Evolutionary conservation across 805 yeast species (phyloP).

Genomic region (Naumovozyma baii): DNA sequence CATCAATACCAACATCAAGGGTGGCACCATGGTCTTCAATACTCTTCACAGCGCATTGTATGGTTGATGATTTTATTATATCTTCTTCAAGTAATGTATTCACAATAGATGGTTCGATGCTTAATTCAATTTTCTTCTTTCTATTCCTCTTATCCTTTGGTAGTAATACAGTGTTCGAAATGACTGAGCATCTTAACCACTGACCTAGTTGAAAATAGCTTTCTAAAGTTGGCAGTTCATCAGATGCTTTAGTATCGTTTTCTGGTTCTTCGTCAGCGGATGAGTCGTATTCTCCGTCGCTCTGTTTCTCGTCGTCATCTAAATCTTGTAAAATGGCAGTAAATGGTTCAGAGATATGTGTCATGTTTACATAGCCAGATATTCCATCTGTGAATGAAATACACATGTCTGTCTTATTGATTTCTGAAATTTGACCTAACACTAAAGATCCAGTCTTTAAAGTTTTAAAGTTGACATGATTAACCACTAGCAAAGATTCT

Average conservation of each 20-base stretch:
- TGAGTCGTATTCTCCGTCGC: slow-evolving; percentile 27
- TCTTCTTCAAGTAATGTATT: slow-evolving; percentile 64
- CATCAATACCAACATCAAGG: slow-evolving; percentile 55
- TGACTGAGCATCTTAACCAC: slow-evolving; percentile 78
- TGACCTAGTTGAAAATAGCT: slow-evolving; percentile 61
- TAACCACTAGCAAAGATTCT: slow-evolving; percentile 39
- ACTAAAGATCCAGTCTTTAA: slow-evolving; percentile 64
- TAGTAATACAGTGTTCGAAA: slow-evolving; percentile 39
- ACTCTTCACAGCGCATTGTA: slow-evolving; percentile 72
- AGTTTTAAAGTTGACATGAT: slow-evolving; percentile 51
- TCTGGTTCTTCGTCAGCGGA: slow-evolving; percentile 25
- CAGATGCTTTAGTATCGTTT: slow-evolving; percentile 14
- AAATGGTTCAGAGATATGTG: slow-evolving; percentile 58
- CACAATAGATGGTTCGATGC: slow-evolving; percentile 64
- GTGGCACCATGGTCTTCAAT: slow-evolving; percentile 89
- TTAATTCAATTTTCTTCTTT: slow-evolving; percentile 57
- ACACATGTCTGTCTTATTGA: slow-evolving; percentile 53
- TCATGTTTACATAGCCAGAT: slow-evolving; percentile 67
- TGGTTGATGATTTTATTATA: slow-evolving; percentile 43
- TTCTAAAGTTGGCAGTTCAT: slow-evolving; percentile 47
- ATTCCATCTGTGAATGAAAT: slow-evolving; percentile 74
- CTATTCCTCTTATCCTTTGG: slow-evolving; percentile 30
- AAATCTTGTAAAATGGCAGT: slow-evolving; percentile 46
- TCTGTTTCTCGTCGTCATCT: slow-evolving; percentile 38
- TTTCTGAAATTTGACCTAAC: slow-evolving; percentile 62